Conservation (phyloP, 1,284 basidiomycete species). For the Apiotrichum akiyoshidainum region DNA sequence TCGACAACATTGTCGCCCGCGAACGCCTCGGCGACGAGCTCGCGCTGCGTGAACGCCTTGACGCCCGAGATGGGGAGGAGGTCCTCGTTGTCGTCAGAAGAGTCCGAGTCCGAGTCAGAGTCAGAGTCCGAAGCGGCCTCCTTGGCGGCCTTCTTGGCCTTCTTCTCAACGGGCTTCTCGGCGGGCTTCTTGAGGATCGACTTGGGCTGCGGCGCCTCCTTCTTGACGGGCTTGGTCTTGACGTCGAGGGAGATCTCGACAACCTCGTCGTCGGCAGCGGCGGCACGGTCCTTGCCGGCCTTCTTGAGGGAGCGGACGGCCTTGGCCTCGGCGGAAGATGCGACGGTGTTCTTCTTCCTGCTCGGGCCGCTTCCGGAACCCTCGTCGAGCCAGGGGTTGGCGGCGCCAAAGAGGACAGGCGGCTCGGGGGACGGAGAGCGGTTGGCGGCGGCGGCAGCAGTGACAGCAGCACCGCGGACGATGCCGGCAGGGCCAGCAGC, state of each 20-base stretch:
- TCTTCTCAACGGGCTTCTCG: slow-evolving; percentile 17
- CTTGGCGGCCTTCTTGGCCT: slow-evolving; percentile 16
- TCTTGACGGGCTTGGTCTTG: slow-evolving; percentile 18
- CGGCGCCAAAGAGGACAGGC: slow-evolving; percentile 15
- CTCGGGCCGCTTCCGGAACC: slow-evolving; percentile 50
- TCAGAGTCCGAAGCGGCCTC: slow-evolving; percentile 9
- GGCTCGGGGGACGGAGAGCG: slow-evolving; percentile 11
- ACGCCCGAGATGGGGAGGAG: slow-evolving; percentile 38
- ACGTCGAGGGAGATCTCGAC: slow-evolving; percentile 68
- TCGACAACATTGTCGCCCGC: slow-evolving; percentile 88
- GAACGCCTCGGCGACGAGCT: slow-evolving; percentile 90
- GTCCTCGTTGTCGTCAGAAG: slow-evolving; percentile 52
- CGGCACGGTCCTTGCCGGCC: slow-evolving; percentile 56
- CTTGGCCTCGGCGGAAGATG: slow-evolving; percentile 61
- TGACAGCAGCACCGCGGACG: slow-evolving; percentile 45
- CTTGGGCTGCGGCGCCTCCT: slow-evolving; percentile 6
- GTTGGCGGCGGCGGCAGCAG: background rate
- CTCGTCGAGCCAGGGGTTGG: slow-evolving; percentile 70
- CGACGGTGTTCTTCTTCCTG: slow-evolving; percentile 69
- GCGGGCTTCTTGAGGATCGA: slow-evolving; percentile 14
- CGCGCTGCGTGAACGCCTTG: slow-evolving; percentile 57
- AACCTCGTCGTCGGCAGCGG: slow-evolving; percentile 65
- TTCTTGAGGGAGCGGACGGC: slow-evolving; percentile 71
- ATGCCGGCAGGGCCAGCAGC: slow-evolving; percentile 17
- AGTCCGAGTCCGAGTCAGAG: background rate